A percentile compares a stretch with the other conserved stretches of the same genome.
phyloP scores from a whole-genome alignment of 306 rosid species.

The Benincasa hispida region DNA sequence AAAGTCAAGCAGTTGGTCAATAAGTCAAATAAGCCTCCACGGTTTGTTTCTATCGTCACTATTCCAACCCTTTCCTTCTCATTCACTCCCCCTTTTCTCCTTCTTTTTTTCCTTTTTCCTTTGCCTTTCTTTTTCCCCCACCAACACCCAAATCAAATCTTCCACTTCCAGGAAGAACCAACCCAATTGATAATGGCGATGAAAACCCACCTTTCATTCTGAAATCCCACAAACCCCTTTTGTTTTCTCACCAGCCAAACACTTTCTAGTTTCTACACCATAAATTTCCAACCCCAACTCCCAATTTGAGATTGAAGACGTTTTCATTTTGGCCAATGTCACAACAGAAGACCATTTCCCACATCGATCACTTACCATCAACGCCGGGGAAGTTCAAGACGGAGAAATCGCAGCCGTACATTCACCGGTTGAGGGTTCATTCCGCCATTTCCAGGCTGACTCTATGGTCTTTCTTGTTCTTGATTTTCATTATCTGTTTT shows the following conservation, averaged over 20 bases:
- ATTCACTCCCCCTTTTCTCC: neutral
- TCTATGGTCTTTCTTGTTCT: constrained; percentile 43
- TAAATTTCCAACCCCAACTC: neutral
- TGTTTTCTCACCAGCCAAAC: constrained; percentile 13
- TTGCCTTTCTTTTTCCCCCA: neutral
- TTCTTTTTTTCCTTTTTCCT: neutral
- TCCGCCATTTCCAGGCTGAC: constrained; percentile 40
- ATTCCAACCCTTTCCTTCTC: constrained; percentile 4
- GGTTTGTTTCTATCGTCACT: neutral
- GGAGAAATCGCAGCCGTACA: constrained; percentile 40
- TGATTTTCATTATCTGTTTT: constrained; percentile 31
- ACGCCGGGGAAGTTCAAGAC: constrained; percentile 71
- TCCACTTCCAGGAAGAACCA: neutral
- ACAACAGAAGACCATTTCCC: constrained; percentile 31
- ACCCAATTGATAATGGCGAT: neutral
- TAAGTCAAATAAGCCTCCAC: neutral
- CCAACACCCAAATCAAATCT: constrained; percentile 2
- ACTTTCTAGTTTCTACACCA: neutral
- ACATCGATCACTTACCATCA: constrained; percentile 48
- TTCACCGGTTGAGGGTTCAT: constrained; percentile 46
- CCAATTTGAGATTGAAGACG: neutral
- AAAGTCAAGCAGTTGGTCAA: neutral
- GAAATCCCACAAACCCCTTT: neutral
- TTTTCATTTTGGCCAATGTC: constrained; percentile 28
- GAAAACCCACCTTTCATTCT: neutral